Percentiles rank a stretch among this genome's conserved stretches.
phyloP scores from a whole-genome alignment of 148 eudicot genomes.

The Amaranthus cruentus region DNA sequence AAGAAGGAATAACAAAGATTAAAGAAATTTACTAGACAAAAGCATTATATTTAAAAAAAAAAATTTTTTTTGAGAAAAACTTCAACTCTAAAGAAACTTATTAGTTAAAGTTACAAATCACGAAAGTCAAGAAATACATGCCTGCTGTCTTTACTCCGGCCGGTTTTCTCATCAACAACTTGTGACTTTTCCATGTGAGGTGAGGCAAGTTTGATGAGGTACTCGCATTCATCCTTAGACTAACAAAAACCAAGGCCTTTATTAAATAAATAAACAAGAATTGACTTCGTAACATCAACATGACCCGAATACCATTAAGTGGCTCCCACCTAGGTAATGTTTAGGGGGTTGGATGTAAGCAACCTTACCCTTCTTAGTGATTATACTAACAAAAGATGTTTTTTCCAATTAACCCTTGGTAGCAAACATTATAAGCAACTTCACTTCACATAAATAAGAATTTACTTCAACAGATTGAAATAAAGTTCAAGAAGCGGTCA shows the following conservation, averaged over 20 bases:
- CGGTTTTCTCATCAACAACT: slow-evolving; percentile 79
- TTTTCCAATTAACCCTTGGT: too few relatives aligned
- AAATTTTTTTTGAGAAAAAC: too few relatives aligned
- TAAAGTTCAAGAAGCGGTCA: neutral
- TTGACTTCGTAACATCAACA: too few relatives aligned
- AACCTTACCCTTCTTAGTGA: too few relatives aligned
- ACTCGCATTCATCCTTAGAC: slow-evolving; percentile 84
- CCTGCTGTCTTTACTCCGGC: slow-evolving; percentile 88
- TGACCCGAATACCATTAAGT: too few relatives aligned
- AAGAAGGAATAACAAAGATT: slow-evolving; percentile 9
- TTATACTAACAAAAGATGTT: too few relatives aligned
- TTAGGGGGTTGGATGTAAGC: too few relatives aligned
- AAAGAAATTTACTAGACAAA: slow-evolving; percentile 5
- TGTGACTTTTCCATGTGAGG: slow-evolving; percentile 86
- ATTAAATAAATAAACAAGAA: neutral
- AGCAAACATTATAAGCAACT: neutral
- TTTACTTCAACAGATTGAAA: neutral
- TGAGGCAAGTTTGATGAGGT: slow-evolving; percentile 75
- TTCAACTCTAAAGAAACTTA: too few relatives aligned
- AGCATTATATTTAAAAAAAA: too few relatives aligned
- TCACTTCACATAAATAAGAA: neutral
- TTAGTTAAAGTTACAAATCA: too few relatives aligned
- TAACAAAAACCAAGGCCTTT: slow-evolving; percentile 29
- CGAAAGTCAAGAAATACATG: slow-evolving; percentile 12
- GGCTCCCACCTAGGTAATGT: too few relatives aligned